Conservation (phyloP, 192 early-diverging fungal species). For the Entomortierella beljakovae region DNA sequence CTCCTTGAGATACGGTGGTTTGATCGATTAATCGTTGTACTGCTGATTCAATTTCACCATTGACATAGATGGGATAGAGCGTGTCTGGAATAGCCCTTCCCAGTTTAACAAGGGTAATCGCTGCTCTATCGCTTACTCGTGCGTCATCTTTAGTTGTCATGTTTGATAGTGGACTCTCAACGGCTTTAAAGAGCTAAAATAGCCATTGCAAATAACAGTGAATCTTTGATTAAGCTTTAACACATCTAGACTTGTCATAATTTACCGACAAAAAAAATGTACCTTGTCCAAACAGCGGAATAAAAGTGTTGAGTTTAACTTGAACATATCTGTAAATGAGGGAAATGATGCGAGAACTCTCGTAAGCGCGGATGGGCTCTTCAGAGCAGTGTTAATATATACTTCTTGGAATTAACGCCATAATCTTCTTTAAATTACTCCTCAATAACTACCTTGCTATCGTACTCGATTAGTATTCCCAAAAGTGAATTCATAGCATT, state of each 20-base stretch:
- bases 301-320: constrained; percentile 27
- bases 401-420: not conserved
- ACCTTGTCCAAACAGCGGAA: constrained; percentile 50
- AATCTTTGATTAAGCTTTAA: no score
- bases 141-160: constrained; percentile 5
- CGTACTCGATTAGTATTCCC: constrained; percentile 28
- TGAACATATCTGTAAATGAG: constrained; percentile 45
- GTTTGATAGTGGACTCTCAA: constrained; percentile 20
- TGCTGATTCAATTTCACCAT: constrained; percentile 26
- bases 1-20: constrained; percentile 4
- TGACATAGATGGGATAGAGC: constrained; percentile 42
- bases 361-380: constrained; percentile 21
- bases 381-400: not conserved
- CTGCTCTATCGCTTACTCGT: constrained; percentile 23
- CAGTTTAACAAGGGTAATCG: constrained; percentile 37
- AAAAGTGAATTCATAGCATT: constrained; percentile 33
- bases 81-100: constrained; percentile 45
- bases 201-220: no score
- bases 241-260: no score
- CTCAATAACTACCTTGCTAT: no score
- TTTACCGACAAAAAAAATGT: no score
- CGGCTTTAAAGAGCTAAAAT: constrained; percentile 33
- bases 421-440: no score
- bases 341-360: constrained; percentile 22
- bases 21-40: constrained; percentile 22